Conservation (phyloP, 441 rosid species). For the Populus hybrid region DNA sequence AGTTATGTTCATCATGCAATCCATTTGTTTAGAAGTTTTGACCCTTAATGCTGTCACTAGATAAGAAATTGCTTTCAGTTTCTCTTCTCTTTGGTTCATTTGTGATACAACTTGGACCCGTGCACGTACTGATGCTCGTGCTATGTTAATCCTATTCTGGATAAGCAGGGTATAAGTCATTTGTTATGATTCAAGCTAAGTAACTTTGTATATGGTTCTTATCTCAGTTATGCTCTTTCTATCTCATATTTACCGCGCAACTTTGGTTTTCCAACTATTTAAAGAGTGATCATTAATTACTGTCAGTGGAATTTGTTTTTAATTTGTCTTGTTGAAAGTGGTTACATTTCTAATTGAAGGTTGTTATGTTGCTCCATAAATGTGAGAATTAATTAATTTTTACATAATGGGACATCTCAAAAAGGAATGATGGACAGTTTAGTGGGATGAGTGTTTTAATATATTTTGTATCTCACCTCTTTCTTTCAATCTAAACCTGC, state of each 20-base stretch:
- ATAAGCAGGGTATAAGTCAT: neutral
- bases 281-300: neutral
- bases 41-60: neutral
- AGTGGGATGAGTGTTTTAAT: no score
- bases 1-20: neutral
- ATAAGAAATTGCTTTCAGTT: neutral
- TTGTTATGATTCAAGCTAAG: neutral
- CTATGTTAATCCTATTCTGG: neutral
- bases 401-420: neutral
- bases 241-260: neutral
- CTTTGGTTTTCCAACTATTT: neutral
- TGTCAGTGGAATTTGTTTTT: neutral
- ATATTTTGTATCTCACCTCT: neutral
- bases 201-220: neutral
- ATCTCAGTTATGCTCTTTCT: neutral
- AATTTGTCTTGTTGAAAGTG: neutral
- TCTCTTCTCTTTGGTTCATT: neutral
- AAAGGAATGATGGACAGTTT: neutral
- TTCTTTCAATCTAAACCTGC: slow-evolving; percentile 1
- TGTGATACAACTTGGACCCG: neutral
- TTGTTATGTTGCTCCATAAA: neutral
- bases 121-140: neutral
- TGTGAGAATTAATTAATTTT: neutral
- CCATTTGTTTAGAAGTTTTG: neutral
- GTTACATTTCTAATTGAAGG: neutral